These are phyloP conservation scores for Erysimum cheiri DNA, from an alignment of 441 rosid species.

Conservation along the genomic window DNA sequence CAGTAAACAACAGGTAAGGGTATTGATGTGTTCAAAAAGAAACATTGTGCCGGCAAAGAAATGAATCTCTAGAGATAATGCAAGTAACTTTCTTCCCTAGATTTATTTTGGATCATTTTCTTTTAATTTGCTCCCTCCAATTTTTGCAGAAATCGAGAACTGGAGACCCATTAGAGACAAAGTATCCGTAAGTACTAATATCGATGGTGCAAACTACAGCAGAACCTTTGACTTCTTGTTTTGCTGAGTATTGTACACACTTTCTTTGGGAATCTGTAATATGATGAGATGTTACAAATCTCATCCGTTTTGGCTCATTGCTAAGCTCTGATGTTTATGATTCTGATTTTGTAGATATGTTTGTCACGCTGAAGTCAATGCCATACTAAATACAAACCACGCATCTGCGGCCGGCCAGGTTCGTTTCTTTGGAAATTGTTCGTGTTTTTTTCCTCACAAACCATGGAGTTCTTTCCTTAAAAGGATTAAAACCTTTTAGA, in stretches of 20 bases:
- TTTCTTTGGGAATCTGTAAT: background rate
- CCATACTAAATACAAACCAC: conserved; percentile 91
- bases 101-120: conserved; percentile 12
- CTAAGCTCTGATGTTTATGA: conserved; percentile 21
- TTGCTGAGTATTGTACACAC: conserved; percentile 17
- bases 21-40: background rate
- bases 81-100: conserved; percentile 8
- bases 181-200: conserved; percentile 74
- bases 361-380: conserved; percentile 98
- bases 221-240: conserved; percentile 18
- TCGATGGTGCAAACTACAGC: conserved; percentile 8
- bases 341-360: conserved; percentile 68
- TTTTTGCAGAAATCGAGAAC: conserved; percentile 72
- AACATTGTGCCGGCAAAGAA: background rate
- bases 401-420: conserved; percentile 96
- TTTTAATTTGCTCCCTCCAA: conserved; percentile 3
- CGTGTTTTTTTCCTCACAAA: too few species aligned
- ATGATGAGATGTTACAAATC: background rate
- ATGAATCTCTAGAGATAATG: conserved; percentile 20
- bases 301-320: conserved; percentile 28
- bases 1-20: background rate
- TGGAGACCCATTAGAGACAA: conserved; percentile 84
- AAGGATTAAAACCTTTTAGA: background rate
- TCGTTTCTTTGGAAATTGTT: conserved; percentile 3
- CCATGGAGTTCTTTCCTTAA: background rate